Conservation (phyloP, 305 asterid genomes). For the Fraxinus floribunda region DNA sequence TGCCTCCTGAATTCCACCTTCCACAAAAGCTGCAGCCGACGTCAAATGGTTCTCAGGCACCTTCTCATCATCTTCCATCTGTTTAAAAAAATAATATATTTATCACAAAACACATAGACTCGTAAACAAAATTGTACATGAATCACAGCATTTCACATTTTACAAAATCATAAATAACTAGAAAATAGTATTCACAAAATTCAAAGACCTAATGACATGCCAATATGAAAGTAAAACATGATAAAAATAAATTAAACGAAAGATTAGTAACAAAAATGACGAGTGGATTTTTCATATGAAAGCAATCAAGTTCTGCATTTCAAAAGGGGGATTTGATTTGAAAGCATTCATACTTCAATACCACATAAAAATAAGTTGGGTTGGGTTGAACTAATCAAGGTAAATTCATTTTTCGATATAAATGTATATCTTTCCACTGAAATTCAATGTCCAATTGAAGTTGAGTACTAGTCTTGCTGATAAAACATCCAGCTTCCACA, state of each 20-base stretch:
- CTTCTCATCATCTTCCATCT: slow-evolving; percentile 78
- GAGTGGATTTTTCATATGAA: background rate
- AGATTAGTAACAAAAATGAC: background rate
- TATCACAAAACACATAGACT: background rate
- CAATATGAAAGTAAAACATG: background rate
- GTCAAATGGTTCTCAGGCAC: slow-evolving; percentile 55
- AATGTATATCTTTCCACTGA: background rate
- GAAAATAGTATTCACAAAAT: background rate
- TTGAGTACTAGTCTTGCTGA: background rate
- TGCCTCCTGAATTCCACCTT: slow-evolving; percentile 91
- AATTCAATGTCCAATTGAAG: background rate
- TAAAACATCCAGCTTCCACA: background rate
- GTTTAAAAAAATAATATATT: slow-evolving; percentile 9
- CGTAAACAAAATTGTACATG: background rate
- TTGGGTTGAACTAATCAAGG: background rate
- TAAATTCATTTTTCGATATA: background rate
- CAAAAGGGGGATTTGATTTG: background rate
- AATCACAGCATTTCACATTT: background rate
- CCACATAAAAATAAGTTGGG: background rate
- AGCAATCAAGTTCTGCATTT: background rate
- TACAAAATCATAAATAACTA: background rate
- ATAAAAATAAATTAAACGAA: background rate
- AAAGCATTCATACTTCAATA: background rate
- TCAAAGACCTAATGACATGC: background rate
- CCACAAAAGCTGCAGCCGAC: slow-evolving; percentile 82